Conservation (phyloP, 176 grass and related monocot genomes). For the Phragmites australis region DNA sequence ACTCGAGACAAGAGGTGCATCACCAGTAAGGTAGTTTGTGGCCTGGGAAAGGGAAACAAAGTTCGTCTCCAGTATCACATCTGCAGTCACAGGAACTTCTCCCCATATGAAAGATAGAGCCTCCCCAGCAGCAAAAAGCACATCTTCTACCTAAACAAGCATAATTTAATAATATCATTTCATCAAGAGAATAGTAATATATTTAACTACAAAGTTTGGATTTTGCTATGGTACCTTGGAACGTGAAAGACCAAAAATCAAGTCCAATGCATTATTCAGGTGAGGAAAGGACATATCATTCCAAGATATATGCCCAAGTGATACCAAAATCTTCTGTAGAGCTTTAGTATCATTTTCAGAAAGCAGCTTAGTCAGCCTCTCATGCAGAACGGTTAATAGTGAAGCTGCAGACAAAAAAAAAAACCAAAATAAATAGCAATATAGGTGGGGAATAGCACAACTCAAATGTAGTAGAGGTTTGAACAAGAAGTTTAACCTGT, state of each 20-base stretch:
- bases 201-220: slow-evolving; percentile 5
- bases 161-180: slow-evolving; percentile 22
- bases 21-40: slow-evolving; percentile 81
- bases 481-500: slow-evolving; percentile 55
- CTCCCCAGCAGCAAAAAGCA: slow-evolving; percentile 92
- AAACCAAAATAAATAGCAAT: slow-evolving; percentile 26
- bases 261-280: slow-evolving; percentile 67
- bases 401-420: slow-evolving; percentile 50
- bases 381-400: slow-evolving; percentile 63
- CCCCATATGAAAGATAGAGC: slow-evolving; percentile 98
- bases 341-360: slow-evolving; percentile 92
- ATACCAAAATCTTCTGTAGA: slow-evolving; percentile 86
- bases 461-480: neutral
- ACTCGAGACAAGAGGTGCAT: slow-evolving; percentile 45
- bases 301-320: slow-evolving; percentile 87
- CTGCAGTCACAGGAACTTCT: slow-evolving; percentile 71
- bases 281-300: slow-evolving; percentile 83
- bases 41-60: slow-evolving; percentile 83
- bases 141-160: slow-evolving; percentile 78
- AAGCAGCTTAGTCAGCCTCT: slow-evolving; percentile 71
- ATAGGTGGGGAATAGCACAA: slow-evolving; percentile 9
- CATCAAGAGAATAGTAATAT: slow-evolving; percentile 33
- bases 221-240: slow-evolving; percentile 67
- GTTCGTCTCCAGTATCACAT: slow-evolving; percentile 84
- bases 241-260: slow-evolving; percentile 83